A percentile compares a stretch with the other conserved stretches of the same genome.
Conservation (phyloP, 768 basidiomycete species). For the Lepiota brunneoincarnata region DNA sequence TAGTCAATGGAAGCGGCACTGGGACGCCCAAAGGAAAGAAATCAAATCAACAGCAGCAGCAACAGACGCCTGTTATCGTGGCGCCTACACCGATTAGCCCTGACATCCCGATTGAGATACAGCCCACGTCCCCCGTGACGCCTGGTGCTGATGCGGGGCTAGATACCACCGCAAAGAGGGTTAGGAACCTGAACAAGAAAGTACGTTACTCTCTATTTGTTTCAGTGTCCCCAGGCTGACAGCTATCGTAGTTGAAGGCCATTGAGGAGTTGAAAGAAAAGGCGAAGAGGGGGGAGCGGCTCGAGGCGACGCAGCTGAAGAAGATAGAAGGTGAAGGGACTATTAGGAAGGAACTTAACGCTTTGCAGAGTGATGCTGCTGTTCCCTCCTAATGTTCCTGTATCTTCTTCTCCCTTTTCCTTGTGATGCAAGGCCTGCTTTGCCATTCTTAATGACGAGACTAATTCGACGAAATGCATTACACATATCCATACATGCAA, state of each 20-base stretch:
- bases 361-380: constrained; percentile 23
- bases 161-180: constrained; percentile 88
- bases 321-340: constrained; percentile 93
- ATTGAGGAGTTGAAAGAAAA: constrained; percentile 98
- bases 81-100: constrained; percentile 19
- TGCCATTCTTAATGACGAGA: not conserved
- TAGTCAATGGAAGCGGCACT: constrained; percentile 1
- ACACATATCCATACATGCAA: too few relatives aligned
- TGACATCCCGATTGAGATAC: constrained; percentile 16
- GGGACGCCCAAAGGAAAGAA: constrained; percentile 15
- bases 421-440: too few relatives aligned
- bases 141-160: constrained; percentile 55
- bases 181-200: constrained; percentile 95
- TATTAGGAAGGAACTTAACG: constrained; percentile 75
- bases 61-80: constrained; percentile 17
- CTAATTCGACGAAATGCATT: not conserved
- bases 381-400: not conserved
- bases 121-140: constrained; percentile 43
- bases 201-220: constrained; percentile 35
- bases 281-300: constrained; percentile 80
- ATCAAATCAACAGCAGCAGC: constrained; percentile 13
- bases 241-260: constrained; percentile 76
- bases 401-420: not conserved
- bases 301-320: constrained; percentile 94
- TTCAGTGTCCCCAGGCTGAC: not conserved